Percentiles rank a stretch among this genome's conserved stretches.
Conservation (phyloP, 257 asterid genomes). For the Misopates orontium region DNA sequence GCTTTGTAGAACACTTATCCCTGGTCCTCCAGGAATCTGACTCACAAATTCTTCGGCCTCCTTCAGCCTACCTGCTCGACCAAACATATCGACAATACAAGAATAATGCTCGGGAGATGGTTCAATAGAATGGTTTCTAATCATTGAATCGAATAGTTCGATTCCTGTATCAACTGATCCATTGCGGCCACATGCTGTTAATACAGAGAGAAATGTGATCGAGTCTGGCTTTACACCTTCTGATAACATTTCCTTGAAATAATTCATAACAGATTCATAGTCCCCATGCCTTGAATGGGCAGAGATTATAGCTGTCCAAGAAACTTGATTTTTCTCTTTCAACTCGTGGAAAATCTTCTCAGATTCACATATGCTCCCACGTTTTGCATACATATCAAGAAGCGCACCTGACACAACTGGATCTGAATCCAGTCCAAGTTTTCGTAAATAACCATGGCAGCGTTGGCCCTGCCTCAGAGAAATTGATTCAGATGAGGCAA, state of each 20-base stretch:
- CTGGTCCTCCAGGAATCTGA: constrained; percentile 79
- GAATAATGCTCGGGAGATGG: constrained; percentile 75
- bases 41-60: constrained; percentile 68
- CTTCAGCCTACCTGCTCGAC: constrained; percentile 75
- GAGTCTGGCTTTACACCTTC: constrained; percentile 72
- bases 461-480: constrained; percentile 72
- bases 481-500: constrained; percentile 80
- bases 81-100: constrained; percentile 88
- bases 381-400: constrained; percentile 93
- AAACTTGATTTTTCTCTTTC: constrained; percentile 52
- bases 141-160: constrained; percentile 64
- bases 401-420: constrained; percentile 74
- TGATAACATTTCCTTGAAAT: constrained; percentile 59
- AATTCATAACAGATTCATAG: constrained; percentile 64
- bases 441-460: constrained; percentile 54
- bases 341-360: constrained; percentile 56
- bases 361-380: constrained; percentile 85
- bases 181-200: constrained; percentile 79
- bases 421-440: constrained; percentile 55
- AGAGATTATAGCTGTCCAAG: constrained; percentile 91
- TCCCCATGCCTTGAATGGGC: constrained; percentile 88
- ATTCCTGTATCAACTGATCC: constrained; percentile 74
- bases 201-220: constrained; percentile 76
- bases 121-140: constrained; percentile 46
- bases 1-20: constrained; percentile 79